Base-by-base conservation (phyloP, 2,329 filamentous ascomycete genomes). In the Ophiostoma australiae region DNA sequence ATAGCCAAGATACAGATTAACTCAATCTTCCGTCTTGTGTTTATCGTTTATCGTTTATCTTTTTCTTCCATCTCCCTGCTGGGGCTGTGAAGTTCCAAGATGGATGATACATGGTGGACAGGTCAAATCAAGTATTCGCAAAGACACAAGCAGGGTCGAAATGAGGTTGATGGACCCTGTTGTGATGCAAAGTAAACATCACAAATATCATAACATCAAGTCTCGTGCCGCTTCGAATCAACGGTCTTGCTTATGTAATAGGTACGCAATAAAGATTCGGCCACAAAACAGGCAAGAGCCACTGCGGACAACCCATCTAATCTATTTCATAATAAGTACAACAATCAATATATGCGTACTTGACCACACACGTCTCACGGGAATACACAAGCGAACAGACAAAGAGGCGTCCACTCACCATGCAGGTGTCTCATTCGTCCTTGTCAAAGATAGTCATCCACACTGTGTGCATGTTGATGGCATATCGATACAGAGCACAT, bases 11-110 rank as follows among this genome's bases (percentile, higher is more conserved):
- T 44, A 15, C 41, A 44, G 48, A 55, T 20, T 17, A 6, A 55
- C 48, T 55, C 41, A 44, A 15, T 44, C 41, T 44, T 44, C 3
- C 3, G 13, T 44, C 20, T 55, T 23, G 48, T 15, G 23, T 27
- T 31, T 61, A 27, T 11, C 52, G 52, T 61, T 61, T 27, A 41
- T 41, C 39, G 13, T 35, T 33, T 27, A 20, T 63, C 27, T 17
- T 63, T 33, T 20, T 41, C 39, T 15, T 52, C 48, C 58, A 33
- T 63, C 58, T 63, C 58, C 58, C 58, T 63, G 55, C 33, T 27
- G 23, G 55, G n/a, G 52, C 52, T 61, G 58, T 63, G 5, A 27
- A 33, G 13, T 63, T 63, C 23, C 27, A 1, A 17, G 55, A 61
- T 33, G 55, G 58, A 33, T 63, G 27, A 15, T 13, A 63, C 58